Evolutionary conservation across 148 eudicot species (phyloP), one percentile per base, ranked within the genome.

Genomic region (Agrostemma githago): DNA sequence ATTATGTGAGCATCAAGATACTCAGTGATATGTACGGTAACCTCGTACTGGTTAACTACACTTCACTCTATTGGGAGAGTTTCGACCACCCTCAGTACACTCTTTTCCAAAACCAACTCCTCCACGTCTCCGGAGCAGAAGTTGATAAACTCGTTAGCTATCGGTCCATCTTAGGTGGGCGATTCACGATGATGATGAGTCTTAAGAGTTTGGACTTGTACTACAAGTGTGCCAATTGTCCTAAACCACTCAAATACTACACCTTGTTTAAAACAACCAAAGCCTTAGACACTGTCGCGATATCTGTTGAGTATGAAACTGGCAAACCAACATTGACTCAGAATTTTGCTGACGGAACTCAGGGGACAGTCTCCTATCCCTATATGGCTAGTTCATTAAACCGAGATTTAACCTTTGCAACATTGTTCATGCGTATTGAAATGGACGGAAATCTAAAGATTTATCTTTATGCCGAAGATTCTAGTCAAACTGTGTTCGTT

Each of bases 161-260:
- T 9, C 56, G 56, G 56, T 67, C 71, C 2, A 7, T 15, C 17
- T 67, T 43, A 43, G 71, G 71, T 2, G 71, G 71, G 4, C 53
- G 71, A 4, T 67, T 43, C 46, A 67, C 71, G 4, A 67, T 67
- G 70, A 67, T 41, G 70, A 67, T 67, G 54, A 48, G 54, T 8
- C 9, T 12, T 12, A 48, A 48, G 14, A 48, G 54, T 48, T 48
- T 48, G 54, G 54, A 48, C 54, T 48, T 48, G 54, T 48, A 48
- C 14, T 48, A 48, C 12, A 48, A 48, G 12, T 48, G 70, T 42
- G 54, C 53, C 42, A 67, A 67, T 42, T 17, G 70, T 42, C 37
- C 70, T 1, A 67, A 67, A 67, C 37, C 70, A 42, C 54, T 67
- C 54, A 42, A 42, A 48, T 48, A 48, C 12, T 48, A 48, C 14